phyloP scores from a whole-genome alignment of 257 asterid genomes.

The Rubia yunnanensis region DNA sequence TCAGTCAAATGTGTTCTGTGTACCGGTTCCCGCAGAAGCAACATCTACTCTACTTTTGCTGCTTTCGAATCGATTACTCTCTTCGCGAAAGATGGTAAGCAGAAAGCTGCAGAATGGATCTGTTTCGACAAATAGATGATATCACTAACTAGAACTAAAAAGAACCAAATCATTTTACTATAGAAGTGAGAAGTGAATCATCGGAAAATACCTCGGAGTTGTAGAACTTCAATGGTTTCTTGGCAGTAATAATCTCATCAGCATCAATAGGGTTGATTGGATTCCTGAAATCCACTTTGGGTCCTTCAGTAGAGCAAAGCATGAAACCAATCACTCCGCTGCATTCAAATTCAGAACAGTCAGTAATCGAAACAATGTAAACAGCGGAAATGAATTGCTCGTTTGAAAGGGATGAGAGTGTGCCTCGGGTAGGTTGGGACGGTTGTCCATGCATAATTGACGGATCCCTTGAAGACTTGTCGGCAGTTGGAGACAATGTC shows the following conservation, averaged over 20 bases:
- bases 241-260: conserved; percentile 28
- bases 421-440: conserved; percentile 98
- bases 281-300: conserved; percentile 60
- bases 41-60: conserved; percentile 20
- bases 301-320: conserved; percentile 84
- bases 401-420: neutral
- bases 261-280: conserved; percentile 62
- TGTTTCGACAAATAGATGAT: conserved; percentile 3
- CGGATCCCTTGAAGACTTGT: conserved; percentile 92
- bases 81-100: conserved; percentile 84
- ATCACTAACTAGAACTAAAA: neutral
- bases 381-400: neutral
- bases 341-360: conserved; percentile 10
- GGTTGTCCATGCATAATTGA: conserved; percentile 95
- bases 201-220: conserved; percentile 54
- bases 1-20: neutral
- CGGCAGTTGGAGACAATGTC: conserved; percentile 78
- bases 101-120: conserved; percentile 94
- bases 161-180: neutral
- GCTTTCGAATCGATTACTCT: conserved; percentile 68
- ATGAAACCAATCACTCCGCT: conserved; percentile 89
- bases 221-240: conserved; percentile 58
- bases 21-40: neutral
- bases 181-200: neutral
- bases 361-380: neutral